phyloP scores from a whole-genome alignment of 257 asterid species.

The Plantago major region DNA sequence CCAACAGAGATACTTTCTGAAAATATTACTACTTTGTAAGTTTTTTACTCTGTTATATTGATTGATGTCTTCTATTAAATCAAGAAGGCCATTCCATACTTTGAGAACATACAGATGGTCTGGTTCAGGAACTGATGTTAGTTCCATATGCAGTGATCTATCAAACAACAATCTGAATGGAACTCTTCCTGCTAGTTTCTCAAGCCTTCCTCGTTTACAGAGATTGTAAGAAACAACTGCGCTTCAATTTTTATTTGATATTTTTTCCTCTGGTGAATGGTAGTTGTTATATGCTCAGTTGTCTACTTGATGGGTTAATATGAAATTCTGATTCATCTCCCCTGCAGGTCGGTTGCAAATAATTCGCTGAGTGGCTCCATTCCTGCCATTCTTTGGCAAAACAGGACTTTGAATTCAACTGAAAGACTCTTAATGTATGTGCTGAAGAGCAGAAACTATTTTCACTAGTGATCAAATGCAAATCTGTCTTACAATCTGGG shows the following conservation, averaged over 20 bases:
- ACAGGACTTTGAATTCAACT: constrained; percentile 51
- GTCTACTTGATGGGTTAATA: background rate
- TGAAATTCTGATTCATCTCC: constrained; percentile 16
- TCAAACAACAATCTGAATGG: constrained; percentile 75
- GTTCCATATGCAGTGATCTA: constrained; percentile 54
- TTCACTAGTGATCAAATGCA: background rate
- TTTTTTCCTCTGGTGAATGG: constrained; percentile 12
- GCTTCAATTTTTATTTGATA: constrained; percentile 3
- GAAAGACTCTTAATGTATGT: constrained; percentile 74
- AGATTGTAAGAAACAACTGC: constrained; percentile 56
- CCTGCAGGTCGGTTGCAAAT: constrained; percentile 69
- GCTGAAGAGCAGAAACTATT: constrained; percentile 5
- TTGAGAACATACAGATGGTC: constrained; percentile 1
- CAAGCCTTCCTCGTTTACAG: constrained; percentile 72
- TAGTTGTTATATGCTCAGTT: constrained; percentile 10
- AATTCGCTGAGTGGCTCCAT: constrained; percentile 77
- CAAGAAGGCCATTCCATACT: background rate
- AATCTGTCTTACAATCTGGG: background rate
- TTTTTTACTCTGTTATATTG: constrained; percentile 12
- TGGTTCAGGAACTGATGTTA: constrained; percentile 9
- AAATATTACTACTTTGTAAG: constrained; percentile 88
- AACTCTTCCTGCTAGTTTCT: constrained; percentile 71
- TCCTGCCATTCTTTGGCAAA: constrained; percentile 79
- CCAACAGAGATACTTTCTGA: constrained; percentile 55
- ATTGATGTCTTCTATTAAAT: background rate